Base-by-base conservation (phyloP, 148 eudicot genomes). In the Cornus controversa region DNA sequence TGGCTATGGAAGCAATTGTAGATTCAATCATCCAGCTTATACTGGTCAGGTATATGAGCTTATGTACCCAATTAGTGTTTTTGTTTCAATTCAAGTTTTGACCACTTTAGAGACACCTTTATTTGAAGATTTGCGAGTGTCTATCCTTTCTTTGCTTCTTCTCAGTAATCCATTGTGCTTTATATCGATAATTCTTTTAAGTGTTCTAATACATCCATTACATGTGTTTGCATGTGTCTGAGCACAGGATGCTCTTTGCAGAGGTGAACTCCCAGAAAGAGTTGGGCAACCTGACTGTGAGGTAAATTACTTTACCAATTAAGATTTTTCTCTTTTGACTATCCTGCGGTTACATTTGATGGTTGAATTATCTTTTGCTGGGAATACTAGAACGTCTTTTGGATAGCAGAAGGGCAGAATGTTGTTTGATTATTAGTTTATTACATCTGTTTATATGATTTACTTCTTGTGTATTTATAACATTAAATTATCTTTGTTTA, bases 261-360 rank as follows among this genome's bases (percentile, higher is more conserved):
- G 63, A 76, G 80, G 74, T 75, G 93, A 78, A 75, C 81, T 90
- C 4, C 96, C 96, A 18, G 90, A 88, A 79, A 87, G 96, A 85
- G 85, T 78, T 85, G 93, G 91, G 75, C 85, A 87, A 79, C 87
- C 91, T 29, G 90, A 90, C 66, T 91, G 96, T 84, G 93, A 84
- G 90, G 96, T 91, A 88, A 73, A 70, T 80, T 75, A 40, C 24
- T 8, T 78, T 29, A 40, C 66, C 29, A 20, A 57, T 60, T 62
- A 25, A 24, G 54, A 62, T 67, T 34, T 36, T 34, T 63, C 40
- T 29, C 60, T 58, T 67, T 42, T 6, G 40, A 1, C 31, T 45
- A 25, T 18, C 16, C 11, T 4, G 18, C 0, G 14, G 20, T 60
- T 31, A 31, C 34, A 31, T 15, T 15, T 47, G 23, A n/a, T 69